A percentile compares a stretch with the other conserved stretches of the same genome.
Evolutionary conservation across 148 eudicot genomes (phyloP).

Genomic region (Pharnaceum exiguum): DNA sequence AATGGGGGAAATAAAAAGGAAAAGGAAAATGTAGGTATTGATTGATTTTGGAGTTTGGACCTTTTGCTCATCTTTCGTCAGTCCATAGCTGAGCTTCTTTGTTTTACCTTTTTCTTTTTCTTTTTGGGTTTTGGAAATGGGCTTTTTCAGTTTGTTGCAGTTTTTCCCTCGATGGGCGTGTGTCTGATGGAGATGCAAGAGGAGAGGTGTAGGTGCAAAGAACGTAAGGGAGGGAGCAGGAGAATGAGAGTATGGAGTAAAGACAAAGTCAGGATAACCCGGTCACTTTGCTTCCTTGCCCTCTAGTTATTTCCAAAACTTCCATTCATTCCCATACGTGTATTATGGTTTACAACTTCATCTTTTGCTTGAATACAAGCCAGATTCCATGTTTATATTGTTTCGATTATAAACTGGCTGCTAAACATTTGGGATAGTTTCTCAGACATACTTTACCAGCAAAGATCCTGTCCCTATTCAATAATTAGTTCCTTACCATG

Average conservation of each 20-base stretch:
- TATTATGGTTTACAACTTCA: too few species aligned
- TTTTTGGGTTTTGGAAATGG: not conserved
- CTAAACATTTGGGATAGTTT: too few species aligned
- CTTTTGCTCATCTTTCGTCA: too few species aligned
- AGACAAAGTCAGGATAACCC: slow-evolving; percentile 21
- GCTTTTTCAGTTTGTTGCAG: not conserved
- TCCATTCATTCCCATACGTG: not conserved
- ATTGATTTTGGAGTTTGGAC: too few species aligned
- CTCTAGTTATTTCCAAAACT: not conserved
- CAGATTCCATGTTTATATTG: not conserved
- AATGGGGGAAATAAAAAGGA: too few species aligned
- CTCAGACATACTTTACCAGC: too few species aligned
- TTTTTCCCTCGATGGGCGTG: not conserved
- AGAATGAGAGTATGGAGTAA: not conserved
- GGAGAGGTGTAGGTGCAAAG: slow-evolving; percentile 15
- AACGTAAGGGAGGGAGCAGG: not conserved
- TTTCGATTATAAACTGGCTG: too few species aligned
- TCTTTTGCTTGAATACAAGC: not conserved
- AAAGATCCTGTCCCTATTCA: too few species aligned
- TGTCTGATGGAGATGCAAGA: not conserved
- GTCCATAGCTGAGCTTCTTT: not conserved
- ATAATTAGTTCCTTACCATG: too few species aligned
- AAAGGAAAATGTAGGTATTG: too few species aligned
- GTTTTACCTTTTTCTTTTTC: not conserved
- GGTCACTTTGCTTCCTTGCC: slow-evolving; percentile 7